Conservation (phyloP, 192 early-diverging fungal species). For the Podila clonocystis region DNA sequence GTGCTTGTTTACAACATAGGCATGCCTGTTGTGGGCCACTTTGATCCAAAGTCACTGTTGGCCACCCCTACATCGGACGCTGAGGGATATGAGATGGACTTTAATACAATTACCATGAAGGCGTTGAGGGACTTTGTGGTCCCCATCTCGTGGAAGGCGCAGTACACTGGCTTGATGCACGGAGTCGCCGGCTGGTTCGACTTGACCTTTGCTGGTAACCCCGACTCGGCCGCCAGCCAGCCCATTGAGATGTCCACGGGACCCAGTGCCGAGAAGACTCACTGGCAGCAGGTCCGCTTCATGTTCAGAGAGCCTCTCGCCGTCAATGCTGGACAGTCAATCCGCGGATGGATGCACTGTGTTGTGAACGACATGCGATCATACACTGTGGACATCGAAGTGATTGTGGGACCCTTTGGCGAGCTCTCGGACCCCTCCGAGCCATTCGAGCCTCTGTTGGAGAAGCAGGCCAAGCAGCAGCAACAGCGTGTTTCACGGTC, state of each 20-base stretch:
- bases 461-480: constrained; percentile 37
- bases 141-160: constrained; percentile 81
- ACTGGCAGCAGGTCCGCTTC: constrained; percentile 98
- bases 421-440: constrained; percentile 60
- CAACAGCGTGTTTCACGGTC: constrained; percentile 31
- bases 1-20: constrained; percentile 46
- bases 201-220: constrained; percentile 77
- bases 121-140: constrained; percentile 88
- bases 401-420: constrained; percentile 64
- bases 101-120: constrained; percentile 79
- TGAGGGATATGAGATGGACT: constrained; percentile 78
- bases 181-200: constrained; percentile 99
- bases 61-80: constrained; percentile 65
- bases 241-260: constrained; percentile 86
- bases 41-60: constrained; percentile 85
- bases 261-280: constrained; percentile 88
- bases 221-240: constrained; percentile 56
- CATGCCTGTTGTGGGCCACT: constrained; percentile 94
- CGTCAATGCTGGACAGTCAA: constrained; percentile 88
- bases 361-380: constrained; percentile 91
- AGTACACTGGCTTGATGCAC: constrained; percentile 91
- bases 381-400: constrained; percentile 85
- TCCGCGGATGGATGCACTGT: constrained; percentile 89
- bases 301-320: constrained; percentile 94
- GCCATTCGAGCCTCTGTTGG: constrained; percentile 47